Conservation (phyloP, 2,329 filamentous ascomycete species). For the Aureobasidium sp. region DNA sequence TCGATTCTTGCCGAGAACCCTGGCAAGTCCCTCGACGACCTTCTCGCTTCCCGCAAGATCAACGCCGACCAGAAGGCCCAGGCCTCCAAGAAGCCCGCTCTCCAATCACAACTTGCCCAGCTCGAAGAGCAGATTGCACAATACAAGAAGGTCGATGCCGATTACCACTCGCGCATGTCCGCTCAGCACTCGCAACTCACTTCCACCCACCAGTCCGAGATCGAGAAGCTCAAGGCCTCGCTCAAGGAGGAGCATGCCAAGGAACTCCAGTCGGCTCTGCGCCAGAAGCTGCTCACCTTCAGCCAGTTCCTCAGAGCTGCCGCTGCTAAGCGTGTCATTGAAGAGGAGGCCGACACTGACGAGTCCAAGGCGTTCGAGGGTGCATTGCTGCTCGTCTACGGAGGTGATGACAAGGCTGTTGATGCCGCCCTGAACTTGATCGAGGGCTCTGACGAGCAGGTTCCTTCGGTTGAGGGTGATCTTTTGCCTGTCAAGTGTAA, state of each 20-base stretch:
- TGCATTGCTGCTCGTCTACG: slow-evolving; percentile 69
- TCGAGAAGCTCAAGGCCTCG: slow-evolving; percentile 49
- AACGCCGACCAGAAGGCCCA: slow-evolving; percentile 74
- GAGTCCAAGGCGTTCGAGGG: slow-evolving; percentile 78
- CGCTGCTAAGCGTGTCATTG: slow-evolving; percentile 63
- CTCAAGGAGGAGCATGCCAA: slow-evolving; percentile 49
- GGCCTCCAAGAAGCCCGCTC: slow-evolving; percentile 66
- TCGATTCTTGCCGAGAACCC: slow-evolving; percentile 61
- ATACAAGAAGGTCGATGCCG: slow-evolving; percentile 68
- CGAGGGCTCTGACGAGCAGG: slow-evolving; percentile 60
- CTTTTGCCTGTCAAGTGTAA: slow-evolving; percentile 64
- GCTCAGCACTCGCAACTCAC: slow-evolving; percentile 52
- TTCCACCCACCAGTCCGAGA: slow-evolving; percentile 49
- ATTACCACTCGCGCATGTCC: slow-evolving; percentile 57
- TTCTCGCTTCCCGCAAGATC: slow-evolving; percentile 65
- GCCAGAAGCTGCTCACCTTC: slow-evolving; percentile 60
- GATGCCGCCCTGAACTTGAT: slow-evolving; percentile 70
- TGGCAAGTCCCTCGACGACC: slow-evolving; percentile 63
- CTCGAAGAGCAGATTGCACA: slow-evolving; percentile 67
- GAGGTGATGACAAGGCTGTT: slow-evolving; percentile 68
- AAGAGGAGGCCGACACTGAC: slow-evolving; percentile 60
- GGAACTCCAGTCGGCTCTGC: slow-evolving; percentile 42
- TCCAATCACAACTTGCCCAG: slow-evolving; percentile 61
- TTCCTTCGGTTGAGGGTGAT: slow-evolving; percentile 58
- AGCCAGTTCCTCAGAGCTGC: slow-evolving; percentile 76